phyloP scores from a whole-genome alignment of 2,329 filamentous ascomycete species.

The Hypomyces rosellus region DNA sequence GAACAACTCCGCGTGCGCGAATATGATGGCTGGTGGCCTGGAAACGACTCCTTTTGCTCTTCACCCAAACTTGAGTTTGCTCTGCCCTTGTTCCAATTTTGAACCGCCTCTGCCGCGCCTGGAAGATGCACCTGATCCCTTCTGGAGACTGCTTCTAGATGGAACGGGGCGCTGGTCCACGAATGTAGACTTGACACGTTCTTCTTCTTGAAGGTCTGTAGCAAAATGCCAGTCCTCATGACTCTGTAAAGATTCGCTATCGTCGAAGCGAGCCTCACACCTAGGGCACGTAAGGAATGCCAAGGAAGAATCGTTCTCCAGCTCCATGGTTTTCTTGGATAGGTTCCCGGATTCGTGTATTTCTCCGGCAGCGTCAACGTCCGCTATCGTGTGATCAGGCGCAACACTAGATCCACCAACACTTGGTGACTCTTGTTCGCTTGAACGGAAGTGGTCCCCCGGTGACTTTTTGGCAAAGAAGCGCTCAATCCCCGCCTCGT shows the following conservation, averaged over 20 bases:
- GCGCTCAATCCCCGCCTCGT: conserved; percentile 46
- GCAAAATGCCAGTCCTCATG: conserved; percentile 96
- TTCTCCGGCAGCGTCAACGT: conserved; percentile 5
- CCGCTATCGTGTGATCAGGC: conserved; percentile 8
- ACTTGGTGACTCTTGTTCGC: conserved; percentile 14
- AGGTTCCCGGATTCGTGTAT: too few species aligned
- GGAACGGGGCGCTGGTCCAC: conserved; percentile 27
- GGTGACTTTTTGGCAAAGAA: conserved; percentile 47
- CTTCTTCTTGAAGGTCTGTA: conserved; percentile 66
- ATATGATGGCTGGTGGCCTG: background rate
- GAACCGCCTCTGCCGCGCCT: conserved; percentile 33
- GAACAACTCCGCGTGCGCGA: too few species aligned
- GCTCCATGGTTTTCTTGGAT: too few species aligned
- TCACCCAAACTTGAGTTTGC: conserved; percentile 55
- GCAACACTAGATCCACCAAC: background rate
- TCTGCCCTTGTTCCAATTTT: conserved; percentile 52
- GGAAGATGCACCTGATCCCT: conserved; percentile 30
- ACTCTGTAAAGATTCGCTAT: conserved; percentile 56
- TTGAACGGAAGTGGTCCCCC: conserved; percentile 21
- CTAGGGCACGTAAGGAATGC: conserved; percentile 49
- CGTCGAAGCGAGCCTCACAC: conserved; percentile 57
- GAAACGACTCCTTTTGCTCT: background rate
- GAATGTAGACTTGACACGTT: conserved; percentile 46
- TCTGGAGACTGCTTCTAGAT: conserved; percentile 24
- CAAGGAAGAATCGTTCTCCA: conserved; percentile 14